Evolutionary conservation across 2,329 filamentous ascomycete genomes (phyloP), one percentile per base, ranked within the genome.

Genomic region (Mycosphaerelloides madeirae): DNA sequence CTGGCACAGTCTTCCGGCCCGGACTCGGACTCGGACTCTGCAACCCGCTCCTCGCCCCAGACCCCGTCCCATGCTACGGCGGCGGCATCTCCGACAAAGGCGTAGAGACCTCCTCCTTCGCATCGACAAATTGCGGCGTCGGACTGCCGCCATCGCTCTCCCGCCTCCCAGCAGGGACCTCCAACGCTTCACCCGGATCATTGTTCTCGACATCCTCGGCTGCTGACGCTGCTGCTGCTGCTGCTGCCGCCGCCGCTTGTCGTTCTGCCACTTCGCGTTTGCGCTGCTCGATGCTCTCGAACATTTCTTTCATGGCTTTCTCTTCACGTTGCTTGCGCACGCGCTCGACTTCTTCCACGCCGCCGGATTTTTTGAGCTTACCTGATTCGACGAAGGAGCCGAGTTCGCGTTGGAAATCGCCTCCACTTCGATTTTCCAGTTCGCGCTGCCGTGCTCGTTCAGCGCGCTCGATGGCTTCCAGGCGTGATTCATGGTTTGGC

Each of bases 401-500:
- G 7, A 98, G 78, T 66, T 98, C 93, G 57, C 86, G 86, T 65
- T 86, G 87, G 61, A 98, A 84, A 22, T 87, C 86, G 29, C 84
- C 86, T 19, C 78, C 78, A 14, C 75, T 76, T 2, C 93, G 79
- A 50, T 74, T 83, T 63, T 87, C 85, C 1, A 98, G 77, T 63
- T 98, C 93, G 63, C 87, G 89, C 66, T 93, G 86, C 16, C 93
- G 78, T 6, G 89, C 77, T 70, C 90, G 93, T 69, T 97, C 93
- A 0, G 93, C 93, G n/a, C 93, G 82, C 66, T 97, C 90, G 55
- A 98, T 98, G 29, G 93, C 93, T 68, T 97, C 93, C 0, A 98
- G 75, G 29, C 93, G 79, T 56, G 87, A 82, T 66, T 96, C 89
- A 65, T 98, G 93, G 61, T 98, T 97, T 1, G 91, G 90, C 62